Evolutionary conservation across 352 stramenopile species (phyloP), one percentile per base, ranked within the genome.

Genomic region (Globisporangium irregulare): DNA sequence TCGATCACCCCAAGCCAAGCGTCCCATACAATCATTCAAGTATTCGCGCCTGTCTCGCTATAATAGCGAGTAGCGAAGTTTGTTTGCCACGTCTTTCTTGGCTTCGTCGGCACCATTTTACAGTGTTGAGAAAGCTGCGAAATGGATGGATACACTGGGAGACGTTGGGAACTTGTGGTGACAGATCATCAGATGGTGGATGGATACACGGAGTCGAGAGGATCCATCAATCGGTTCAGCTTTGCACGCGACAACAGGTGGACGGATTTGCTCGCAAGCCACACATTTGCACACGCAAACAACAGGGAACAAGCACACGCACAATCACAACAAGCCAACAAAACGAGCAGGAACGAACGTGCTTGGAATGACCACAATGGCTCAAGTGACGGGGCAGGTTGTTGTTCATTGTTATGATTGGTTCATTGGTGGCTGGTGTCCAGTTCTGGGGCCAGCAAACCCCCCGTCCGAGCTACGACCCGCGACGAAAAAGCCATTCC

Each of bases 171-270:
- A 20, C 41, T n/a, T 48, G 41, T 15, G 18, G 43, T 32, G 29
- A 4, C 29, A 32, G 29, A 32, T 32, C 29, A 32, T 32, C 43
- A 51, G 43, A 22, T 51, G 18, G 55, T 22, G 36, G 27, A 43
- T 43, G 27, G 27, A 60, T 43, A 43, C 55, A 60, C 18, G 2
- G 18, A 24, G 8, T 4, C 29, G 4, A 12, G 5, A n/a, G 54
- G 54, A 59, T 59, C 54, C 15, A 59, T 60, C 27, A 24, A 60
- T 60, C 55, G 27, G 55, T 60, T 60, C 55, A 60, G 55, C 55
- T 59, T 59, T 59, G 54, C 25, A 1, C 12, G 25, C 12, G 54
- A 59, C 54, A 38, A n/a, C 27, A 60, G 55, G 27, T 60, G 15
- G 55, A 41, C 27, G 22, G 55, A 43, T 60, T 10, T 18, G 36